Conservation (phyloP, 768 basidiomycete genomes). For the Calocybe cyanea region DNA sequence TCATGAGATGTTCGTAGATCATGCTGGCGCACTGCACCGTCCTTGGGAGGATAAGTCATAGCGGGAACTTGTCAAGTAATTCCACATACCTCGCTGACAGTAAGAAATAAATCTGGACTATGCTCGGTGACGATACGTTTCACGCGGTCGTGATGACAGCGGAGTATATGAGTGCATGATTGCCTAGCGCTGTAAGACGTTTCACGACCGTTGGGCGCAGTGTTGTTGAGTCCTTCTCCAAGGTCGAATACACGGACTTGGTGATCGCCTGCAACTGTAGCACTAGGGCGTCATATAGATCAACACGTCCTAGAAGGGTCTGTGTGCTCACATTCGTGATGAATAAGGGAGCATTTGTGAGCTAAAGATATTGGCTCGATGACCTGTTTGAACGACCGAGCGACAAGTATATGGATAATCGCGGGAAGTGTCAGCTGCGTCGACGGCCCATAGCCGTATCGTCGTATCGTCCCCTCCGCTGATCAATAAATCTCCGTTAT, state of each 20-base stretch:
- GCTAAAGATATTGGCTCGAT: constrained; percentile 83
- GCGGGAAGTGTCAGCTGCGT: constrained; percentile 34
- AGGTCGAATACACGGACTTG: constrained; percentile 81
- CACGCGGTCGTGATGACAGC: constrained; percentile 69
- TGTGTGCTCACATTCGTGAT: constrained; percentile 60
- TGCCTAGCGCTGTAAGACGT: constrained; percentile 42
- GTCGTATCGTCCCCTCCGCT: constrained; percentile 75
- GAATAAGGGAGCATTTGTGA: constrained; percentile 76
- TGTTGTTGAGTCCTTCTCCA: constrained; percentile 33
- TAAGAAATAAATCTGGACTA: constrained; percentile 71
- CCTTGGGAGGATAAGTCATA: constrained; percentile 35
- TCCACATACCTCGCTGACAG: constrained; percentile 67
- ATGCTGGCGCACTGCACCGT: constrained; percentile 85
- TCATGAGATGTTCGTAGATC: constrained; percentile 69
- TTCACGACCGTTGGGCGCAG: constrained; percentile 36
- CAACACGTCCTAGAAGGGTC: constrained; percentile 8
- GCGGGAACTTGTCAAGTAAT: not conserved
- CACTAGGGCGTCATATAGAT: constrained; percentile 34
- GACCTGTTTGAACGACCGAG: constrained; percentile 73
- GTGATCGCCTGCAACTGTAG: constrained; percentile 69
- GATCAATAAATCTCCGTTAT: constrained; percentile 59
- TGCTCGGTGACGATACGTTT: constrained; percentile 81
- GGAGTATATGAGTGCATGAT: constrained; percentile 49
- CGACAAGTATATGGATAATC: constrained; percentile 66
- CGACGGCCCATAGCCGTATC: constrained; percentile 77